Evolutionary conservation across 192 early-diverging fungal species (phyloP).

Genomic region (Coemansia sp.): DNA sequence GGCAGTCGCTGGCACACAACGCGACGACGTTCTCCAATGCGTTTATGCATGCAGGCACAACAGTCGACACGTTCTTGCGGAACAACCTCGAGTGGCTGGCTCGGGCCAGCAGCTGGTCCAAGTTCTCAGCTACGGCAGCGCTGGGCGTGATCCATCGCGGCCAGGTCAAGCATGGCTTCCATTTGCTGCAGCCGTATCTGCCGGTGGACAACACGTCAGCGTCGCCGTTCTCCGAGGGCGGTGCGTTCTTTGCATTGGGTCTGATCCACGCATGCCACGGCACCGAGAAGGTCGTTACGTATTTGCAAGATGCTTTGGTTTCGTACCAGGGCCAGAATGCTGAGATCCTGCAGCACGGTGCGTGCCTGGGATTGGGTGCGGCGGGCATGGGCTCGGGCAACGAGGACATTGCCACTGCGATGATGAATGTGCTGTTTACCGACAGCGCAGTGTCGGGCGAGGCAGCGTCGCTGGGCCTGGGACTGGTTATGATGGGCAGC

Average conservation of each 20-base stretch:
- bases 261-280: constrained; percentile 98
- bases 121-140: constrained; percentile 97
- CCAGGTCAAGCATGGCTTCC: constrained; percentile 83
- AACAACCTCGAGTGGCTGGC: constrained; percentile 98
- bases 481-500: constrained; percentile 96
- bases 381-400: constrained; percentile 95
- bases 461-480: constrained; percentile 95
- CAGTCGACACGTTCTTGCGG: constrained; percentile 95
- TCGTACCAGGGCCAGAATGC: constrained; percentile 61
- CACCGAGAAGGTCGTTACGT: constrained; percentile 69
- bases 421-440: constrained; percentile 85
- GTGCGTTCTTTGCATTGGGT: constrained; percentile 95
- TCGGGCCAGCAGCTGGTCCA: constrained; percentile 97
- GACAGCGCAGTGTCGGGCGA: constrained; percentile 98
- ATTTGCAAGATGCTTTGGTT: constrained; percentile 79
- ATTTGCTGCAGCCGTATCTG: constrained; percentile 88
- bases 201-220: constrained; percentile 86
- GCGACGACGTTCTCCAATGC: constrained; percentile 97
- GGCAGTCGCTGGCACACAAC: constrained; percentile 90
- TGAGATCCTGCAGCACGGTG: constrained; percentile 96
- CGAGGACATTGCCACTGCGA: constrained; percentile 82
- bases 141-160: constrained; percentile 98
- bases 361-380: constrained; percentile 90
- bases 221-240: constrained; percentile 93
- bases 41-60: constrained; percentile 98